Evolutionary conservation across 139 green algal species (phyloP).

Genomic region (Diplosphaera chodatii): DNA sequence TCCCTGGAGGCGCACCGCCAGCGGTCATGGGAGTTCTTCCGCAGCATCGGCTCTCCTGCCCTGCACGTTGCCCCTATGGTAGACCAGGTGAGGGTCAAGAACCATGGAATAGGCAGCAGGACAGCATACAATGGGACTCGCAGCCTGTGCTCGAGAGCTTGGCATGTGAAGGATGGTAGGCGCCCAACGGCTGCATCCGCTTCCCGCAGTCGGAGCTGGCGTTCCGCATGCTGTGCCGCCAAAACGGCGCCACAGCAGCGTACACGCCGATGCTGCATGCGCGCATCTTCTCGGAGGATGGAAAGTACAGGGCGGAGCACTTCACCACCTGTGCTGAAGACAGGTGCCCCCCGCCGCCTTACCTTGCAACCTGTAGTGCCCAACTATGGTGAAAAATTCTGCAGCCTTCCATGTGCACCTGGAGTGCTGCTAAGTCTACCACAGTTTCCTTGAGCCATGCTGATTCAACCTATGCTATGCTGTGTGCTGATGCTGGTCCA

Average conservation of each 20-base stretch:
- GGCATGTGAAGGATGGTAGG: no score
- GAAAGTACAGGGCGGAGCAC: slow-evolving; percentile 78
- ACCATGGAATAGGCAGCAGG: no score
- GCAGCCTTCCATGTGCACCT: no score
- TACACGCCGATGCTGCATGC: slow-evolving; percentile 98
- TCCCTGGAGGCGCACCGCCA: neutral
- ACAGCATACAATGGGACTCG: no score
- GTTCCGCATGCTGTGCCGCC: slow-evolving; percentile 86
- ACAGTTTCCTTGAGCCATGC: no score
- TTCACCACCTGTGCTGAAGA: slow-evolving; percentile 79
- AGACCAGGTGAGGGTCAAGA: slow-evolving; percentile 67
- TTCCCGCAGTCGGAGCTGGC: slow-evolving; percentile 82
- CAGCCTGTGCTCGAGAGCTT: no score
- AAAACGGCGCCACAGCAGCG: slow-evolving; percentile 77
- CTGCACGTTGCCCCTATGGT: slow-evolving; percentile 92
- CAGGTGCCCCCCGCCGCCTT: slow-evolving; percentile 19
- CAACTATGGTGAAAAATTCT: no score
- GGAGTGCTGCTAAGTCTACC: no score
- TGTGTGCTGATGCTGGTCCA: no score
- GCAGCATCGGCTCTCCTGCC: slow-evolving; percentile 62
- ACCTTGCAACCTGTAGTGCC: no score
- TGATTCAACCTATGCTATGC: no score
- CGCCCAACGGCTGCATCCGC: no score
- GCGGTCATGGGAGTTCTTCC: slow-evolving; percentile 69
- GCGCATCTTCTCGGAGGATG: slow-evolving; percentile 69